Evolutionary conservation across 139 green algal species (phyloP).

Genomic region (Chlamydomonas sp.): DNA sequence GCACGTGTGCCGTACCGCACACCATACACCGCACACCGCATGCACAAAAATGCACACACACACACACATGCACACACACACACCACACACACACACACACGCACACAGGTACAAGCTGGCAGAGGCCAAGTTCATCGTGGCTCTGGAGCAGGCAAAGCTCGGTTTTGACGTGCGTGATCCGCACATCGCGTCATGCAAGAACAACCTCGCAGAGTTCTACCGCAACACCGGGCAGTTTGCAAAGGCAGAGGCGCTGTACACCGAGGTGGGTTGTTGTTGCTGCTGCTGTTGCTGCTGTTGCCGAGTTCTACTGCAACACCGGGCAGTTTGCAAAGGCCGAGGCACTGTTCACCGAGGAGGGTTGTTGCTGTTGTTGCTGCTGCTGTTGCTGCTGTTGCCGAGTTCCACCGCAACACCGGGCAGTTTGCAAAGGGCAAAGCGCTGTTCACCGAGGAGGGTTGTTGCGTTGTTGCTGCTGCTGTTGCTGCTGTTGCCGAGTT

Average conservation of each 20-base stretch:
- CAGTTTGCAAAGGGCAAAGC: too few relatives aligned
- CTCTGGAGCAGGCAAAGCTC: conserved; percentile 38
- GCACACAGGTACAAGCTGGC: conserved; percentile 48
- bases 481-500: too few relatives aligned
- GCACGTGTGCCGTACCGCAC: too few relatives aligned
- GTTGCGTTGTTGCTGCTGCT: too few relatives aligned
- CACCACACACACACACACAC: too few relatives aligned
- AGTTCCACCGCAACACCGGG: too few relatives aligned
- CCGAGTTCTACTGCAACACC: conserved; percentile 61
- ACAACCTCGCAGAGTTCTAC: conserved; percentile 73
- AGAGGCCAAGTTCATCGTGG: conserved; percentile 50
- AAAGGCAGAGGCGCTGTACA: conserved; percentile 56
- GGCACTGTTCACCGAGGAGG: conserved; percentile 53
- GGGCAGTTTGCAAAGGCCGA: conserved; percentile 44
- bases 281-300: too few relatives aligned
- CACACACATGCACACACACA: not conserved
- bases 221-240: conserved; percentile 45
- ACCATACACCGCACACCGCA: not conserved
- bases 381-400: too few relatives aligned
- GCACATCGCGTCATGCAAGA: conserved; percentile 53
- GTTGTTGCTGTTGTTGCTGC: too few relatives aligned
- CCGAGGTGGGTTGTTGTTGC: conserved; percentile 35
- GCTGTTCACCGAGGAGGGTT: too few relatives aligned
- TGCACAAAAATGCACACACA: not conserved
- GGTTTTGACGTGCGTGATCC: conserved; percentile 59